These are phyloP conservation scores for Circinella umbellata DNA, from an alignment of 371 early-diverging fungal genomes.

Conservation along the genomic window DNA sequence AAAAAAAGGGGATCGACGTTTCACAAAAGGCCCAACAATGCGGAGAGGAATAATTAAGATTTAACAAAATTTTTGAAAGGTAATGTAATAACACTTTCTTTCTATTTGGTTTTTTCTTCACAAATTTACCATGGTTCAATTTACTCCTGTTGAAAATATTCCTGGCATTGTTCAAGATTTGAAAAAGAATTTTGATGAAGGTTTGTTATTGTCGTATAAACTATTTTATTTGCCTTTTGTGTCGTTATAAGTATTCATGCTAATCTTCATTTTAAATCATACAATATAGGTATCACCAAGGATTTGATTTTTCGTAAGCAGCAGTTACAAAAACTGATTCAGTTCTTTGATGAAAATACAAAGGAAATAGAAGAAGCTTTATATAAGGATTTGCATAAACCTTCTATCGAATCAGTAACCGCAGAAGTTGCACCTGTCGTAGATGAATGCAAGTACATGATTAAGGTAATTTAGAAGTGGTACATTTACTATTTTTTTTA, in stretches of 20 bases:
- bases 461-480: conserved; percentile 29
- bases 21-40: too few relatives aligned
- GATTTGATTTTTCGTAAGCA: conserved; percentile 69
- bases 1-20: too few relatives aligned
- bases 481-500: too few relatives aligned
- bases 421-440: conserved; percentile 66
- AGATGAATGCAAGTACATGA: conserved; percentile 72
- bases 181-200: conserved; percentile 49
- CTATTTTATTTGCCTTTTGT: conserved; percentile 2
- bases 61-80: too few relatives aligned
- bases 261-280: conserved; percentile 42
- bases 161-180: conserved; percentile 43
- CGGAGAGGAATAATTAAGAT: too few relatives aligned
- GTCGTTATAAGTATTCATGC: conserved; percentile 46
- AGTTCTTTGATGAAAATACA: conserved; percentile 73
- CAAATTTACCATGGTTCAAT: conserved; percentile 9
- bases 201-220: conserved; percentile 25
- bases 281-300: conserved; percentile 52
- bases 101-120: not conserved
- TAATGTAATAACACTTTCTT: too few relatives aligned
- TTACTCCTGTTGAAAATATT: conserved; percentile 34
- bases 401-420: conserved; percentile 50
- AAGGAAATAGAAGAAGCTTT: conserved; percentile 66
- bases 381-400: conserved; percentile 70
- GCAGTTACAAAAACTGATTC: conserved; percentile 71